Conservation (phyloP, 129 eudicot genomes). For the carrot (Daucus carota) region DNA sequence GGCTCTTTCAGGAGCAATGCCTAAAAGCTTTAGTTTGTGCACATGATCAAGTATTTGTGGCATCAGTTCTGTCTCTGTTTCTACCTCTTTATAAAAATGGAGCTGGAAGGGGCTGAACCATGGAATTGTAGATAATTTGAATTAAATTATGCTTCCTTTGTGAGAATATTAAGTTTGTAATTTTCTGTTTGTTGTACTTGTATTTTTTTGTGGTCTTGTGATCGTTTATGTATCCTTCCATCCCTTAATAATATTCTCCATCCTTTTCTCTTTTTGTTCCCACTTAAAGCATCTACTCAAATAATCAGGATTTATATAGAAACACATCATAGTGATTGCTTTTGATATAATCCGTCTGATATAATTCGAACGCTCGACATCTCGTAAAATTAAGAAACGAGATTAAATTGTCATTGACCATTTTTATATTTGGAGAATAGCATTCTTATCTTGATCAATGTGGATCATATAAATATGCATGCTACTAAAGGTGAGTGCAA, state of each 20-base stretch:
- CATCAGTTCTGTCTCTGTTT: not conserved
- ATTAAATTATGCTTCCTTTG: not conserved
- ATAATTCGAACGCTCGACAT: too few relatives aligned
- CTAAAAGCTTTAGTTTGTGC: not conserved
- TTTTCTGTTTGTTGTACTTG: not conserved
- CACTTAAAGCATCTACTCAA: constrained; percentile 2
- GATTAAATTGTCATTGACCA: too few relatives aligned
- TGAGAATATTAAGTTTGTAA: constrained; percentile 8
- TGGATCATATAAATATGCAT: not conserved
- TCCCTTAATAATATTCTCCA: not conserved
- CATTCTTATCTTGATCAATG: constrained; percentile 2
- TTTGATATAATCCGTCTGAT: too few relatives aligned
- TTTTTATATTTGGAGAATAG: too few relatives aligned
- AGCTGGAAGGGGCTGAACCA: not conserved
- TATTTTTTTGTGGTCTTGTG: not conserved
- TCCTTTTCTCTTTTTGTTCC: not conserved
- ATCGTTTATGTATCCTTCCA: not conserved
- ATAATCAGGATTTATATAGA: too few relatives aligned
- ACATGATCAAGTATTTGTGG: not conserved
- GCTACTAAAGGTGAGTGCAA: not conserved
- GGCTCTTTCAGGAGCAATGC: constrained; percentile 54
- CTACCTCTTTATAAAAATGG: not conserved
- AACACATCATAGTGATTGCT: too few relatives aligned
- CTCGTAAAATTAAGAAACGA: too few relatives aligned
- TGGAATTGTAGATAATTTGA: constrained; percentile 5